Evolutionary conservation across 1,139 yeast genomes (phyloP).

Genomic region (Taiozyma onychis): DNA sequence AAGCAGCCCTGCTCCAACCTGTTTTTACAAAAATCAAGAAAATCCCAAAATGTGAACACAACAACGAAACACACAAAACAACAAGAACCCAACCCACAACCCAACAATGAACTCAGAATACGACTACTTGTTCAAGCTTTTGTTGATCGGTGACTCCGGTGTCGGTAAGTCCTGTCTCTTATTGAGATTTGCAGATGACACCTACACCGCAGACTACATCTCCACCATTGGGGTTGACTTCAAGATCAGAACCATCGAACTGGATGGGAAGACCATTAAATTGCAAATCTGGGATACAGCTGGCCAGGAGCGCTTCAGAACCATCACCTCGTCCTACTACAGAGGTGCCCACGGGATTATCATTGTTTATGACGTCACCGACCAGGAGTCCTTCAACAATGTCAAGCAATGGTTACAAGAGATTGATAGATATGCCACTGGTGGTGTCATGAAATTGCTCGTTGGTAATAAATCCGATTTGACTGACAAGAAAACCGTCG

Average conservation of each 20-base stretch:
- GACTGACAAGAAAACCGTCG: slow-evolving; percentile 91
- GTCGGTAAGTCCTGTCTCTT: slow-evolving; percentile 96
- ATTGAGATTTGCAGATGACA: slow-evolving; percentile 94
- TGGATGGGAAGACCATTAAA: slow-evolving; percentile 96
- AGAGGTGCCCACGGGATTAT: slow-evolving; percentile 99
- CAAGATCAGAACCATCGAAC: slow-evolving; percentile 93
- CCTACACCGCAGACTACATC: slow-evolving; percentile 94
- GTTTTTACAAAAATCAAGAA: neutral
- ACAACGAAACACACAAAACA: neutral
- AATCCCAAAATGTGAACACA: neutral
- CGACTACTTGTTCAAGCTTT: slow-evolving; percentile 93
- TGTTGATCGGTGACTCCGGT: slow-evolving; percentile 96
- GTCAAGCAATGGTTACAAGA: slow-evolving; percentile 99
- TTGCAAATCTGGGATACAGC: slow-evolving; percentile 99
- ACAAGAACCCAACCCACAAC: neutral
- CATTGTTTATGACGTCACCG: slow-evolving; percentile 96
- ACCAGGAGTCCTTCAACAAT: slow-evolving; percentile 94
- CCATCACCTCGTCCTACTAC: slow-evolving; percentile 95
- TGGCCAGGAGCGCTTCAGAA: slow-evolving; percentile 96
- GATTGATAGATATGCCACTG: slow-evolving; percentile 96
- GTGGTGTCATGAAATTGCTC: slow-evolving; percentile 91
- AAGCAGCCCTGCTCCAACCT: neutral
- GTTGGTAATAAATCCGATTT: slow-evolving; percentile 97
- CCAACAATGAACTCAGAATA: slow-evolving; percentile 70
- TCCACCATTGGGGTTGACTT: slow-evolving; percentile 98